Conservation (phyloP, 805 yeast species). For the Cephaloascus albidus region DNA sequence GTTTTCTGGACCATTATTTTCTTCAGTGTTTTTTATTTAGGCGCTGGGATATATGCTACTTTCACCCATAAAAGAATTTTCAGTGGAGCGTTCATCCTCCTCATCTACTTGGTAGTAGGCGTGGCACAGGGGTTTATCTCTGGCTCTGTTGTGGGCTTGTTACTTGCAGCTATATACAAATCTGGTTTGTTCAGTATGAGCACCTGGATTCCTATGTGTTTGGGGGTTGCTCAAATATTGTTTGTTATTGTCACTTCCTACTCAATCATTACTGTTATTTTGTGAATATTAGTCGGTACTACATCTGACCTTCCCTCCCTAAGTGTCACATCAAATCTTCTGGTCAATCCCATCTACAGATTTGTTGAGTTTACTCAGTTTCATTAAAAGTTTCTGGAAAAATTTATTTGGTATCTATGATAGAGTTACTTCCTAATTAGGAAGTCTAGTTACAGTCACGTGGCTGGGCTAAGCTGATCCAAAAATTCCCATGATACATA, state of each 20-base stretch:
- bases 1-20: constrained; percentile 72
- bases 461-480: too few relatives aligned
- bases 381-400: too few relatives aligned
- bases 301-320: too few relatives aligned
- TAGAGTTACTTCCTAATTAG: too few relatives aligned
- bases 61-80: constrained; percentile 32
- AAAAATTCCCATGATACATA: too few relatives aligned
- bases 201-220: constrained; percentile 89
- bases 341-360: too few relatives aligned
- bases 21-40: constrained; percentile 49
- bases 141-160: constrained; percentile 72
- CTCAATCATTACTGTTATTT: constrained; percentile 39
- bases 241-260: constrained; percentile 62
- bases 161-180: constrained; percentile 65
- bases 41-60: constrained; percentile 58
- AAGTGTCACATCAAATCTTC: too few relatives aligned
- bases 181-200: constrained; percentile 83
- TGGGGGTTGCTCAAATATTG: constrained; percentile 61
- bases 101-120: constrained; percentile 43
- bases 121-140: constrained; percentile 55
- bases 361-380: too few relatives aligned
- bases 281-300: constrained; percentile 20
- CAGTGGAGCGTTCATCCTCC: constrained; percentile 31
- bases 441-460: too few relatives aligned
- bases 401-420: too few relatives aligned